Evolutionary conservation across 2,329 filamentous ascomycete genomes (phyloP).

Genomic region (Fusarium agapanthi): DNA sequence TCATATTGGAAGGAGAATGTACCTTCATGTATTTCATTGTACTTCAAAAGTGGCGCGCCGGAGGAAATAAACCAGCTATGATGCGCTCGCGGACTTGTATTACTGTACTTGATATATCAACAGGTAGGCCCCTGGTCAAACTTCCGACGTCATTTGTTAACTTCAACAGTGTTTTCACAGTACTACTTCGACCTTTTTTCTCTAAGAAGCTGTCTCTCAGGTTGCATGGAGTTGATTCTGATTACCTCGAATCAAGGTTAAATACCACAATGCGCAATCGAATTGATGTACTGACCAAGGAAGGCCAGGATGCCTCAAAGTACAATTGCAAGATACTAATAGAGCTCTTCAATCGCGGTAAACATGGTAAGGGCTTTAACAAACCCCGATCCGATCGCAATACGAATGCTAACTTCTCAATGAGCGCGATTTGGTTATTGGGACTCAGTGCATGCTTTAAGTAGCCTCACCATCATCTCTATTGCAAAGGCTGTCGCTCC

Average conservation of each 20-base stretch:
- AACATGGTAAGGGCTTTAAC: not conserved
- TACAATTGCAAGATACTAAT: not conserved
- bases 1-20: not conserved
- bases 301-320: not conserved
- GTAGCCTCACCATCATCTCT: not conserved
- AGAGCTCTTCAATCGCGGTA: not conserved
- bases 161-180: not conserved
- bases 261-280: not conserved
- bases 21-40: not conserved
- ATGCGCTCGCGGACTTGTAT: not conserved
- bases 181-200: not conserved
- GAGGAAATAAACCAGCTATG: not conserved
- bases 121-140: not conserved
- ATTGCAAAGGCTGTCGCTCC: not conserved
- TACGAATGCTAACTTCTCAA: not conserved
- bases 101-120: not conserved
- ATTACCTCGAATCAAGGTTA: not conserved
- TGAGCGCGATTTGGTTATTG: not conserved
- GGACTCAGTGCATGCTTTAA: not conserved
- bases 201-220: not conserved
- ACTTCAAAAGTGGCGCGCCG: not conserved
- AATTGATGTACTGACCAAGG: not conserved
- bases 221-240: not conserved
- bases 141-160: not conserved
- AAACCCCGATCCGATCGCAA: not conserved